These are phyloP conservation scores for Xylaria sp. DNA, from an alignment of 2,329 filamentous ascomycete species.

Conservation along the genomic window DNA sequence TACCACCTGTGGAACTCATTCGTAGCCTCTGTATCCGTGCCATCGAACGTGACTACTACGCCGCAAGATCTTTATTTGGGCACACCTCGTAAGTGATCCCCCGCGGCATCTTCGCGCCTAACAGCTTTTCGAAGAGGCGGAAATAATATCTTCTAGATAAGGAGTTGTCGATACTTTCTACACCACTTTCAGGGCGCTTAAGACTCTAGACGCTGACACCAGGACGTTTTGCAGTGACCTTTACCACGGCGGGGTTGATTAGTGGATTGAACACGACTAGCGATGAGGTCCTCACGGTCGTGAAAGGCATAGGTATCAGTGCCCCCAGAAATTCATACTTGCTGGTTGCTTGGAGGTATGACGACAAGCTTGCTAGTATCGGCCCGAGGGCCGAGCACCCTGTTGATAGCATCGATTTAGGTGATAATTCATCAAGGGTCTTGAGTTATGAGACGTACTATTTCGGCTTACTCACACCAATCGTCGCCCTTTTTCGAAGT, in stretches of 20 bases:
- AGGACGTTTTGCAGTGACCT: too few relatives aligned
- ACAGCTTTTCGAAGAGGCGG: background rate
- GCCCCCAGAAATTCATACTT: slow-evolving; percentile 22
- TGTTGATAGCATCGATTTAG: slow-evolving; percentile 33
- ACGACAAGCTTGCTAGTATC: slow-evolving; percentile 27
- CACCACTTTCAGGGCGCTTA: too few relatives aligned
- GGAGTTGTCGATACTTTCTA: too few relatives aligned
- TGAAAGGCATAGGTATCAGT: slow-evolving; percentile 12
- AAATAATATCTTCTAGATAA: too few relatives aligned
- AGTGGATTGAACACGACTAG: slow-evolving; percentile 36
- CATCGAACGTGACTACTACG: slow-evolving; percentile 32
- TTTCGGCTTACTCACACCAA: slow-evolving; percentile 25
- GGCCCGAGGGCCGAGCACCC: slow-evolving; percentile 35
- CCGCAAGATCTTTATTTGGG: slow-evolving; percentile 33
- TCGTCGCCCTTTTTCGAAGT: slow-evolving; percentile 25
- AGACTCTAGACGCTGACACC: too few relatives aligned
- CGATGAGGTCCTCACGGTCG: slow-evolving; percentile 34
- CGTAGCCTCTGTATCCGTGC: slow-evolving; percentile 32
- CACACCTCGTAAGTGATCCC: slow-evolving; percentile 29
- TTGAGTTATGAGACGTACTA: slow-evolving; percentile 41
- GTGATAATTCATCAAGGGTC: slow-evolving; percentile 32
- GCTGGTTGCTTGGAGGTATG: slow-evolving; percentile 37
- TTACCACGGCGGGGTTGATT: slow-evolving; percentile 34
- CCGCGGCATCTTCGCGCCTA: too few relatives aligned
- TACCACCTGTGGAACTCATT: slow-evolving; percentile 39